These are phyloP conservation scores for Liquidambar formosana DNA, from an alignment of 164 flowering plant species.

Conservation along the genomic window DNA sequence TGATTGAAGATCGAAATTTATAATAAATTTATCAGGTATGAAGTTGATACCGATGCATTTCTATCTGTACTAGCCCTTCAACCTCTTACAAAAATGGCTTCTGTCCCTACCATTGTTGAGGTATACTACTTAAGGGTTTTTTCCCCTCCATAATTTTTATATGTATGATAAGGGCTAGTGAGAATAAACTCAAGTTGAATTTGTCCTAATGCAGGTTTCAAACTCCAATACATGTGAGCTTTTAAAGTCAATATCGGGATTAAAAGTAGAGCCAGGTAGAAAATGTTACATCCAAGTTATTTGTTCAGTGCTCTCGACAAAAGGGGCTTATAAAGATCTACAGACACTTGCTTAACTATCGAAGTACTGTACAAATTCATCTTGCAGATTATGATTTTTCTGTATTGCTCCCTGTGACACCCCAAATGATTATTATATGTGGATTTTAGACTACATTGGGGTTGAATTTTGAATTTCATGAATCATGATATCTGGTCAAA, in stretches of 20 bases:
- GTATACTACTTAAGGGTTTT: slow-evolving; percentile 31
- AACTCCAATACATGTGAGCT: slow-evolving; percentile 83
- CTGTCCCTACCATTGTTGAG: slow-evolving; percentile 93
- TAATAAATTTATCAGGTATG: slow-evolving; percentile 67
- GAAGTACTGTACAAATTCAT: slow-evolving; percentile 48
- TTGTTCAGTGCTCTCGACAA: slow-evolving; percentile 98
- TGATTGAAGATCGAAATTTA: slow-evolving; percentile 7
- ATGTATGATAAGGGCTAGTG: neutral
- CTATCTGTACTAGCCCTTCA: slow-evolving; percentile 93
- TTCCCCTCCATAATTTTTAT: neutral
- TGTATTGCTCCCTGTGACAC: neutral
- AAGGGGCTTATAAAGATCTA: slow-evolving; percentile 95
- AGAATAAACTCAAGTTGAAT: slow-evolving; percentile 3
- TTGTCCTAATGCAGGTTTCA: slow-evolving; percentile 63
- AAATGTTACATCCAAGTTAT: slow-evolving; percentile 90
- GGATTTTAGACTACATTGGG: too few species aligned
- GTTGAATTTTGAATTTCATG: too few species aligned
- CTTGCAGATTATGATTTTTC: neutral
- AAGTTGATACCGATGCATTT: slow-evolving; percentile 95
- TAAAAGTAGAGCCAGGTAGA: slow-evolving; percentile 93
- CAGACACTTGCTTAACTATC: slow-evolving; percentile 89
- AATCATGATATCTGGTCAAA: too few species aligned
- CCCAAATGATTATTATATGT: too few species aligned
- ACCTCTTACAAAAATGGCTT: slow-evolving; percentile 68
- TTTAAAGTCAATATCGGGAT: slow-evolving; percentile 80